Evolutionary conservation across 2,329 filamentous ascomycete genomes (phyloP).

Genomic region (Hypomyces rosellus): DNA sequence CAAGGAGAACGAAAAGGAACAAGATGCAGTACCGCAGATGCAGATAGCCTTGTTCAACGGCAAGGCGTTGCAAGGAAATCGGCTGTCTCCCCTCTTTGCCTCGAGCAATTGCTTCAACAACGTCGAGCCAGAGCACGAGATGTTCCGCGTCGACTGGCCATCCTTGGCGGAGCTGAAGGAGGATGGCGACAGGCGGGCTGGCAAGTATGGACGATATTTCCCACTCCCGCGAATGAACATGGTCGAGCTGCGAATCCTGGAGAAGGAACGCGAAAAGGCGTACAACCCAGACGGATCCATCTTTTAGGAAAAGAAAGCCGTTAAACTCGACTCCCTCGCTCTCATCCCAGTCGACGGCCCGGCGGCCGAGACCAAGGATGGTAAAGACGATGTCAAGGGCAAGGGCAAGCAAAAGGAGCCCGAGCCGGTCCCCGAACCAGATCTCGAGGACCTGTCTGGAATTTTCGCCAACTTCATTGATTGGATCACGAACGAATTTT

Average conservation of each 20-base stretch:
- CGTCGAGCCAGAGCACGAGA: constrained; percentile 9
- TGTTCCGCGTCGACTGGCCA: constrained; percentile 26
- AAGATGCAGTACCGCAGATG: constrained; percentile 2
- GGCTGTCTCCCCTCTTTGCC: constrained; percentile 28
- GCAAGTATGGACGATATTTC: constrained; percentile 22
- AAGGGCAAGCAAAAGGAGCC: no score
- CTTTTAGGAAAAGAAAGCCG: constrained; percentile 21
- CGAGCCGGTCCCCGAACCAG: background rate
- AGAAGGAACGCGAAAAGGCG: constrained; percentile 8
- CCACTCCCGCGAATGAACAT: constrained; percentile 26
- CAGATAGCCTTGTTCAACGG: constrained; percentile 21
- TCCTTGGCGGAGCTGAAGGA: constrained; percentile 30
- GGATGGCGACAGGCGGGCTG: constrained; percentile 25
- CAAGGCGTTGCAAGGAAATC: constrained; percentile 19
- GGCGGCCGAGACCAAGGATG: background rate
- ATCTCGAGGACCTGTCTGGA: constrained; percentile 1
- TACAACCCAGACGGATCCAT: constrained; percentile 19
- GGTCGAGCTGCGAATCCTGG: constrained; percentile 9
- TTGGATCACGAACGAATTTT: constrained; percentile 11
- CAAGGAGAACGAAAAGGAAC: constrained; percentile 7
- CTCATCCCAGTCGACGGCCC: constrained; percentile 15
- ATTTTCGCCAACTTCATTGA: constrained; percentile 6
- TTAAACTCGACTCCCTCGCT: constrained; percentile 17
- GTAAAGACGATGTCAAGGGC: background rate
- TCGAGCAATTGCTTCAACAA: constrained; percentile 28